Conservation (phyloP, 441 rosid species). For the Macaranga tanarius region DNA sequence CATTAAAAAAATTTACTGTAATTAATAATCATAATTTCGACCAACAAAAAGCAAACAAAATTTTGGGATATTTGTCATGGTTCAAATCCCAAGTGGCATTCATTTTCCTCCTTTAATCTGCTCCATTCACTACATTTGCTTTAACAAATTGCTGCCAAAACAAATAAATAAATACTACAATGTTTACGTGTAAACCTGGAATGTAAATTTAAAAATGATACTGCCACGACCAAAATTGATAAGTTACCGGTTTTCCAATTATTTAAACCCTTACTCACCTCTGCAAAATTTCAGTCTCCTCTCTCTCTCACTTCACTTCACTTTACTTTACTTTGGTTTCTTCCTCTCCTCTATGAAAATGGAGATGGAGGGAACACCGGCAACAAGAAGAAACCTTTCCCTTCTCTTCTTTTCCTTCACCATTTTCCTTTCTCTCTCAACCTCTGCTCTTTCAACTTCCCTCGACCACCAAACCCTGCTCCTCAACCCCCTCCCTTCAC, state of each 20-base stretch:
- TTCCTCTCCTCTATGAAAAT: background rate
- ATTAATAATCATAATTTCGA: too few relatives aligned
- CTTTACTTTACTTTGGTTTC: too few relatives aligned
- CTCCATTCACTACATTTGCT: too few relatives aligned
- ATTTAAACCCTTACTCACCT: slow-evolving; percentile 20
- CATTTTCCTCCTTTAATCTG: background rate
- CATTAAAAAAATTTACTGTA: background rate
- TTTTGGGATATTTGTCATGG: slow-evolving; percentile 3
- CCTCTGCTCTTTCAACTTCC: slow-evolving; percentile 10
- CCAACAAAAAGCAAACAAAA: background rate
- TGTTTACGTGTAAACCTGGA: too few relatives aligned
- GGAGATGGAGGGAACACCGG: slow-evolving; percentile 39
- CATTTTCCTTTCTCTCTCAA: slow-evolving; percentile 28
- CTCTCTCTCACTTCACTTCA: background rate
- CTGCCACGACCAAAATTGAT: slow-evolving; percentile 14
- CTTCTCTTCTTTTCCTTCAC: slow-evolving; percentile 32
- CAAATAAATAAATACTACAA: background rate
- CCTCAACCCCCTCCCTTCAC: slow-evolving; percentile 49
- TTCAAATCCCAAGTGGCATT: background rate
- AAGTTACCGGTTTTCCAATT: slow-evolving; percentile 3
- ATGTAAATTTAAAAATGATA: background rate
- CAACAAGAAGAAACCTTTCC: slow-evolving; percentile 13
- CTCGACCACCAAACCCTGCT: slow-evolving; percentile 44
- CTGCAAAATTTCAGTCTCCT: background rate
- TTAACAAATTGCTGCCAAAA: background rate